Conservation (phyloP, 345 rosid species). For the Triadica sebifera region DNA sequence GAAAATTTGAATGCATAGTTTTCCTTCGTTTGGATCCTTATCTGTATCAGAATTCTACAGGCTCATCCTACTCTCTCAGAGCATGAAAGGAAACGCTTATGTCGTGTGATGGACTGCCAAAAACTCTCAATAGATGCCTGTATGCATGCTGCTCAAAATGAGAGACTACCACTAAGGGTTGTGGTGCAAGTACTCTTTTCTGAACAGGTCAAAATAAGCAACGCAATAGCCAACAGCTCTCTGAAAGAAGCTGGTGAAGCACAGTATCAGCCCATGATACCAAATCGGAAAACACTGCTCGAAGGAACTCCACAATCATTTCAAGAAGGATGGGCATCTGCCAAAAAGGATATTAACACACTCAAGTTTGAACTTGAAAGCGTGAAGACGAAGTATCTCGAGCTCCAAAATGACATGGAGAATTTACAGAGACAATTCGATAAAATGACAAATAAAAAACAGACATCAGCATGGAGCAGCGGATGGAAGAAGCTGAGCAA, state of each 20-base stretch:
- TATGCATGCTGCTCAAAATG: constrained; percentile 97
- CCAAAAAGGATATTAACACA: constrained; percentile 89
- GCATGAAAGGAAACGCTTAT: constrained; percentile 91
- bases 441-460: constrained; percentile 67
- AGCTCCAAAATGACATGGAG: constrained; percentile 90
- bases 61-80: constrained; percentile 95
- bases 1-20: neutral
- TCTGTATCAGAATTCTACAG: constrained; percentile 33
- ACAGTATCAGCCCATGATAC: constrained; percentile 67
- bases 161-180: constrained; percentile 79
- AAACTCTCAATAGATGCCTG: constrained; percentile 96
- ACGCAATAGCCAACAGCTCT: constrained; percentile 64
- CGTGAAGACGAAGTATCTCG: constrained; percentile 75
- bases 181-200: constrained; percentile 97
- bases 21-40: neutral
- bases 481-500: constrained; percentile 97
- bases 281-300: constrained; percentile 76
- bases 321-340: constrained; percentile 94
- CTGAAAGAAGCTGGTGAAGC: constrained; percentile 62
- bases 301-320: constrained; percentile 91
- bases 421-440: constrained; percentile 78
- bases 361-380: constrained; percentile 88
- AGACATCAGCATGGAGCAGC: constrained; percentile 64
- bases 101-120: constrained; percentile 96
- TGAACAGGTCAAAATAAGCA: constrained; percentile 89